Evolutionary conservation across 192 early-diverging fungal genomes (phyloP), one percentile per base, ranked within the genome.

Genomic region (Podila verticillata): DNA sequence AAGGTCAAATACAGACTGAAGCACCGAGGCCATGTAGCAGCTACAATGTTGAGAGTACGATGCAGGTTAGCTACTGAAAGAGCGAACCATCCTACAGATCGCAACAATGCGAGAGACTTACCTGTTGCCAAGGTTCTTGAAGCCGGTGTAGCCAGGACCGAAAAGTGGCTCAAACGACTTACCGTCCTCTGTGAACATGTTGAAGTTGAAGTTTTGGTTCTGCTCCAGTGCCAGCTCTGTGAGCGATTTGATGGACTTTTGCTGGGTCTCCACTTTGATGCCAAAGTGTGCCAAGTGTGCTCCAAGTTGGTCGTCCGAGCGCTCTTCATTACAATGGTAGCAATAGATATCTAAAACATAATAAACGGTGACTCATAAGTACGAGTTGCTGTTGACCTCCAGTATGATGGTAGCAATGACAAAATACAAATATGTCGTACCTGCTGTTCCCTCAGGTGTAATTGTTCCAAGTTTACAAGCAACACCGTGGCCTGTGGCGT

Each of bases 131-230:
- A 99, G 78, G 73, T 99, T 99, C 68, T 87, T 92, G 29, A 99
- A 86, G 7, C 98, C 98, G 26, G 97, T 98, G 75, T 92, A 92
- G 2, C 96, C 95, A 22, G 96, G 92, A 7, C 96, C 97, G 65
- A 94, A 97, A 24, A 95, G 81, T 0, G 96, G 93, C 20, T 88
- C 85, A 61, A 97, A 86, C 29, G 91, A 85, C 67, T 93, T 91
- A 49, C 98, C 98, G 75, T 99, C 98, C 34, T 96, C 94, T 4
- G 95, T 97, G 5, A 93, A 94, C 98, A 99, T 99, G 77, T 92
- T 95, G 75, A 98, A 98, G 71, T 98, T 95, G 87, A 98, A 98
- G 82, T 93, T 94, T 62, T 96, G 84, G 77, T 99, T 99, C 75
- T 98, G 94, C 62, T 98, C 98, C 65, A 99, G 81, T 89, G 98